These are phyloP conservation scores for Fusarium succisae DNA, from an alignment of 2,329 filamentous ascomycete genomes.

Conservation along the genomic window DNA sequence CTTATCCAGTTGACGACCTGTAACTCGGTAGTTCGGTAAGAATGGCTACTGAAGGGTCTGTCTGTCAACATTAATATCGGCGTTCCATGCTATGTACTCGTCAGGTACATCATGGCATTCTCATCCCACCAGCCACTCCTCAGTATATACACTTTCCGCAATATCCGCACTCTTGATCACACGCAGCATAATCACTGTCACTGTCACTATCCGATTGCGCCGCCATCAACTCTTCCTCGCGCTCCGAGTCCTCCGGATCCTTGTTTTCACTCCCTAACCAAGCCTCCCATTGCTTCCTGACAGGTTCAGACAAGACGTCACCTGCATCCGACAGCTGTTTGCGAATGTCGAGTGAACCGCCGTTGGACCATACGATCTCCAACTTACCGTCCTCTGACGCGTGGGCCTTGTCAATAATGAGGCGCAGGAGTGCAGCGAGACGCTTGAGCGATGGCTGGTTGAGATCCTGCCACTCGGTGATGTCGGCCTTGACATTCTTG, in stretches of 20 bases:
- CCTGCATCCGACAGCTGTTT: slow-evolving; percentile 36
- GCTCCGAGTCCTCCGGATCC: background rate
- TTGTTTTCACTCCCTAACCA: slow-evolving; percentile 33
- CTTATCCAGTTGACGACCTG: background rate
- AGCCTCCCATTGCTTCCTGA: slow-evolving; percentile 36
- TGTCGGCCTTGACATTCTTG: slow-evolving; percentile 42
- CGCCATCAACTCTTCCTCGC: slow-evolving; percentile 5
- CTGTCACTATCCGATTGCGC: slow-evolving; percentile 20
- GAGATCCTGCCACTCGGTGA: slow-evolving; percentile 50
- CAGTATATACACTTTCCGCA: slow-evolving; percentile 40
- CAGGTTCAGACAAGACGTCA: slow-evolving; percentile 34
- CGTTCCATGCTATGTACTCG: background rate
- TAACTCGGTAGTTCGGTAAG: background rate
- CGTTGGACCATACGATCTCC: slow-evolving; percentile 34
- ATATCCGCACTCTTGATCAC: slow-evolving; percentile 44
- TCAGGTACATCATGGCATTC: background rate
- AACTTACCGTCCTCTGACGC: slow-evolving; percentile 27
- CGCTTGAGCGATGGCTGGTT: slow-evolving; percentile 44
- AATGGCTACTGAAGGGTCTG: background rate
- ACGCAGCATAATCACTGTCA: slow-evolving; percentile 37
- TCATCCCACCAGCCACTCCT: background rate
- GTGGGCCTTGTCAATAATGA: slow-evolving; percentile 23
- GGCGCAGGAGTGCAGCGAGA: slow-evolving; percentile 40
- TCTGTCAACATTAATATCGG: background rate
- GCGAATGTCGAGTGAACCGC: slow-evolving; percentile 38